A percentile compares a stretch with the other conserved stretches of the same genome.
These are phyloP conservation scores for Ceriops zippeliana DNA, from an alignment of 345 rosid species.

Conservation along the genomic window DNA sequence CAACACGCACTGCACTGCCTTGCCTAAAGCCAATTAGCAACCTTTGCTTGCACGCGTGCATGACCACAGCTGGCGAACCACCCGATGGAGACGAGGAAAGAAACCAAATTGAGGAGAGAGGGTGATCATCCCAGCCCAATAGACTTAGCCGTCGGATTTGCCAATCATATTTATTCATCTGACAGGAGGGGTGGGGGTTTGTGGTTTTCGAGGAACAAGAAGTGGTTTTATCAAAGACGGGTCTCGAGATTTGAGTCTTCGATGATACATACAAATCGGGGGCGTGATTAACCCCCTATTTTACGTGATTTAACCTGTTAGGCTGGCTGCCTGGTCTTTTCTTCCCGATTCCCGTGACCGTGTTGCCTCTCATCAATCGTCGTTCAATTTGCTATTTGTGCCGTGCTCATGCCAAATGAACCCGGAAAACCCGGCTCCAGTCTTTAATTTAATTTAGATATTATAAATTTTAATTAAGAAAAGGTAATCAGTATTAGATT, in stretches of 20 bases:
- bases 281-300: neutral
- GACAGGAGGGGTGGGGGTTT: too few species aligned
- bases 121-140: neutral
- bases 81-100: too few species aligned
- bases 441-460: too few species aligned
- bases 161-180: neutral
- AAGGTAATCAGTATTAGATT: too few species aligned
- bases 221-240: neutral
- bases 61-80: neutral
- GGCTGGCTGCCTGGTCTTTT: neutral
- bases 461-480: too few species aligned
- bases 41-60: conserved; percentile 5
- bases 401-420: neutral
- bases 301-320: neutral
- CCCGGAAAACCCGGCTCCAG: too few species aligned
- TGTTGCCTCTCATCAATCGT: neutral
- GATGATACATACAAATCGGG: neutral
- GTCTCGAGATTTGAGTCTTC: neutral
- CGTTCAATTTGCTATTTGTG: neutral
- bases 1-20: too few species aligned
- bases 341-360: neutral
- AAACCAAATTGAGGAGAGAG: neutral
- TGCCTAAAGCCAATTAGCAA: neutral
- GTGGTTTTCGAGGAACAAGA: neutral
- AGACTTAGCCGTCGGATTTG: neutral